phyloP scores from a whole-genome alignment of 495 filamentous ascomycete genomes.

The Penicillium cataractarum region DNA sequence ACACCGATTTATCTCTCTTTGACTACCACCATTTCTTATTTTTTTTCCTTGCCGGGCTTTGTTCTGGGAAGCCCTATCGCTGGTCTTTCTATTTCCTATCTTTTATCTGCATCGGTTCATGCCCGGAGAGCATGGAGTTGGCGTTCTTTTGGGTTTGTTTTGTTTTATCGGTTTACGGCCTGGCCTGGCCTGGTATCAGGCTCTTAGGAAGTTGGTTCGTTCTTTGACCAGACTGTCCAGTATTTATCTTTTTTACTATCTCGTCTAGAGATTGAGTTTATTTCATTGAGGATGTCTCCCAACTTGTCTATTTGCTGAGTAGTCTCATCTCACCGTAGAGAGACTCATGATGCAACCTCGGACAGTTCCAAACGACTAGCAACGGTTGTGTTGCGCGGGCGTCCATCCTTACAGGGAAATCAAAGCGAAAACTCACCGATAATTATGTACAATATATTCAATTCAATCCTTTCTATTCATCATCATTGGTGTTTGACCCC shows the following conservation, averaged over 20 bases:
- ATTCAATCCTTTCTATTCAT: neutral
- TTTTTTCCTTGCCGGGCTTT: neutral
- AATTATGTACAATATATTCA: constrained; percentile 13
- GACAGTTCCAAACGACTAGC: neutral
- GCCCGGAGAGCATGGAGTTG: constrained; percentile 28
- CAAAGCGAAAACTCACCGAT: neutral
- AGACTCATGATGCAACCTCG: constrained; percentile 1
- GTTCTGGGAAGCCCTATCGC: neutral
- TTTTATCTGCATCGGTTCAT: constrained; percentile 27
- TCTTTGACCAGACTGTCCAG: constrained; percentile 7
- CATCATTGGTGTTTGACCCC: neutral
- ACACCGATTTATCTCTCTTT: constrained; percentile 14
- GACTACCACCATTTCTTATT: neutral
- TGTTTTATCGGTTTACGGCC: constrained; percentile 1
- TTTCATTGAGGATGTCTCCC: neutral
- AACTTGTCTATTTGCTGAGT: neutral
- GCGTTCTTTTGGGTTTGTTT: constrained; percentile 19
- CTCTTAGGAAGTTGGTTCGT: neutral
- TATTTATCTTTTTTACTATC: constrained; percentile 3
- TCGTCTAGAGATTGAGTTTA: neutral
- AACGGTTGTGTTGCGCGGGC: neutral
- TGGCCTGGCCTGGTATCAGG: neutral
- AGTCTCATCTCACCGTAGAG: constrained; percentile 8
- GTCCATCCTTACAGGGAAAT: neutral
- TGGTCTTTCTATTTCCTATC: constrained; percentile 3